Evolutionary conservation across 2,329 filamentous ascomycete genomes (phyloP).

Genomic region (Pseudogymnoascus sp.): DNA sequence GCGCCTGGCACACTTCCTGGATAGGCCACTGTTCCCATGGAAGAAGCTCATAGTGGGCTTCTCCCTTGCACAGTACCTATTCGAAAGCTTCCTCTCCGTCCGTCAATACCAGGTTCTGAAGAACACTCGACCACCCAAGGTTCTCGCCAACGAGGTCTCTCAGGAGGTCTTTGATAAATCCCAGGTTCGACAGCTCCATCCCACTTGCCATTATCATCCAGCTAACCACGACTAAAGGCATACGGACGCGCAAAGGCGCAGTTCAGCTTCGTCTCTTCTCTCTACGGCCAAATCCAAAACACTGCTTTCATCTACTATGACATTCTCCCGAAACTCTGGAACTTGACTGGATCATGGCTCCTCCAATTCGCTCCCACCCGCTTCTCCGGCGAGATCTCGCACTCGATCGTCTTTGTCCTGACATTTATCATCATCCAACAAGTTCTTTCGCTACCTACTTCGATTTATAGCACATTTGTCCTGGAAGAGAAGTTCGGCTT

Average conservation of each 20-base stretch:
- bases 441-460: slow-evolving; percentile 67
- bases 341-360: slow-evolving; percentile 66
- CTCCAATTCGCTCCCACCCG: slow-evolving; percentile 64
- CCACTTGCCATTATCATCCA: not conserved
- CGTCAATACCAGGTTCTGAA: slow-evolving; percentile 86
- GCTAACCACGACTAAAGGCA: slow-evolving; percentile 38
- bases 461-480: slow-evolving; percentile 90
- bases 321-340: slow-evolving; percentile 85
- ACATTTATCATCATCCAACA: slow-evolving; percentile 77
- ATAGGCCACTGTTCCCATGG: slow-evolving; percentile 92
- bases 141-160: slow-evolving; percentile 79
- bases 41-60: slow-evolving; percentile 94
- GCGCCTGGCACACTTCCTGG: slow-evolving; percentile 75
- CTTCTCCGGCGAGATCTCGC: slow-evolving; percentile 86
- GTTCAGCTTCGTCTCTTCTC: slow-evolving; percentile 70
- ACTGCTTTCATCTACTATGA: slow-evolving; percentile 84
- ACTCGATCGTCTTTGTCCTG: slow-evolving; percentile 88
- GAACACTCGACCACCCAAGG: slow-evolving; percentile 70
- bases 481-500: slow-evolving; percentile 96
- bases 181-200: slow-evolving; percentile 44
- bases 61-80: slow-evolving; percentile 79
- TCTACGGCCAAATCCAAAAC: slow-evolving; percentile 84
- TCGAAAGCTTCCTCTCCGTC: slow-evolving; percentile 81
- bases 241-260: slow-evolving; percentile 95
- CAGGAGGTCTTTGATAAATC: slow-evolving; percentile 90